Percentiles rank a stretch among this genome's conserved stretches.
Conservation (phyloP, 768 basidiomycete species). For the Udeniomyces megalosporus region DNA sequence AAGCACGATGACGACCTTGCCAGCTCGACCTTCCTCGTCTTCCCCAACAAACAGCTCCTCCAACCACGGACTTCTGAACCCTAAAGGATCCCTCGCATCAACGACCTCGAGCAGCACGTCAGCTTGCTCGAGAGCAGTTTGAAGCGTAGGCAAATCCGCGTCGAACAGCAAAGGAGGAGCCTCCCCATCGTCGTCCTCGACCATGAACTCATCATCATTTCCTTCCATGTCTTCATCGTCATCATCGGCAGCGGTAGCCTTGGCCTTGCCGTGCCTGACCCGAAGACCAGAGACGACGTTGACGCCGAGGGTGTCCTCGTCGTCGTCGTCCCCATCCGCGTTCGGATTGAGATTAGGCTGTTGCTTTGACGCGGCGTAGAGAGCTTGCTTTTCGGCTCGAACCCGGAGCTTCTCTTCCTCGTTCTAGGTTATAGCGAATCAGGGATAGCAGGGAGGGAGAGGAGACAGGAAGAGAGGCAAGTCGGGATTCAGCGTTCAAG, state of each 20-base stretch:
- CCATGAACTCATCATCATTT: background rate
- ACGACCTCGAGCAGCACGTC: constrained; percentile 67
- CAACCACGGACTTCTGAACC: constrained; percentile 48
- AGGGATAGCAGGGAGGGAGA: background rate
- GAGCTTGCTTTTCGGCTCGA: constrained; percentile 49
- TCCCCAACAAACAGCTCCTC: constrained; percentile 37
- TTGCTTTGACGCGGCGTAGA: constrained; percentile 19
- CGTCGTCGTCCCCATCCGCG: constrained; percentile 35
- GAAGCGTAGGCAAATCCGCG: constrained; percentile 44
- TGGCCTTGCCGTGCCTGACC: constrained; percentile 18
- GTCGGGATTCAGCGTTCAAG: background rate
- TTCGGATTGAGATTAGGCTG: constrained; percentile 16
- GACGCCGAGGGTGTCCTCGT: constrained; percentile 28
- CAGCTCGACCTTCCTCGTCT: constrained; percentile 32
- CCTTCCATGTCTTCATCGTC: background rate
- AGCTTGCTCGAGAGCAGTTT: constrained; percentile 53
- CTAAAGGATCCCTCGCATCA: constrained; percentile 66
- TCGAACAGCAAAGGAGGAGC: constrained; percentile 43
- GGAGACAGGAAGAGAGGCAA: background rate
- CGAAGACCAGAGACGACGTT: constrained; percentile 18
- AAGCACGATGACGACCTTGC: constrained; percentile 47
- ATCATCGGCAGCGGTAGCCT: constrained; percentile 24
- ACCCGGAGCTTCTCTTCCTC: constrained; percentile 48
- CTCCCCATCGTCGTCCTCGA: constrained; percentile 37
- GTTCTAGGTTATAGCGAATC: constrained; percentile 34